These are phyloP conservation scores for Ogataea thermomethanolica DNA, from an alignment of 805 yeast genomes.

Conservation along the genomic window DNA sequence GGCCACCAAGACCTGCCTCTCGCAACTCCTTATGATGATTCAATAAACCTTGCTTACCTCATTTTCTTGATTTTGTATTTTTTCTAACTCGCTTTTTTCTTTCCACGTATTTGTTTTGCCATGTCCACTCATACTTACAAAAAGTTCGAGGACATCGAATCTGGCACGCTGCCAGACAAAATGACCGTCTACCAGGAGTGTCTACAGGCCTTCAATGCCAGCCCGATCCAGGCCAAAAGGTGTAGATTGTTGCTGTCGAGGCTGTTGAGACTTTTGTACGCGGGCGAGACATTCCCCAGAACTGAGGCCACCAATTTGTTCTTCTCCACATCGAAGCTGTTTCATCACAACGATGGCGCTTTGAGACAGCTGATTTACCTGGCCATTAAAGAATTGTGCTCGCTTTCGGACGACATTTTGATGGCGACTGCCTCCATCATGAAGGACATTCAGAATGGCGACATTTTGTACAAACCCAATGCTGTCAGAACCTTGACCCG, in stretches of 20 bases:
- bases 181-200: slow-evolving; percentile 98
- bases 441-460: slow-evolving; percentile 95
- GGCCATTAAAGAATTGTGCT: slow-evolving; percentile 86
- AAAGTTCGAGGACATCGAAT: slow-evolving; percentile 73
- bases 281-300: slow-evolving; percentile 83
- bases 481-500: slow-evolving; percentile 90
- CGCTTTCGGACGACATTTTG: slow-evolving; percentile 83
- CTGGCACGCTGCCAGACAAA: slow-evolving; percentile 77
- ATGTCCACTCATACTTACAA: slow-evolving; percentile 87
- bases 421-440: slow-evolving; percentile 98
- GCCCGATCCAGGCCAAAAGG: slow-evolving; percentile 83
- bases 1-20: slow-evolving; percentile 81
- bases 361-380: slow-evolving; percentile 91
- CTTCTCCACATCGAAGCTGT: slow-evolving; percentile 89
- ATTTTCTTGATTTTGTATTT: not conserved
- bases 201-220: slow-evolving; percentile 84
- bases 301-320: slow-evolving; percentile 90
- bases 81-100: slow-evolving; percentile 8
- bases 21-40: slow-evolving; percentile 63
- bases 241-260: slow-evolving; percentile 82
- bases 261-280: slow-evolving; percentile 73
- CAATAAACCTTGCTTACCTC: slow-evolving; percentile 3
- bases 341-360: slow-evolving; percentile 84
- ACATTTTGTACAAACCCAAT: slow-evolving; percentile 81
- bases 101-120: slow-evolving; percentile 14